Percentiles rank a stretch among this genome's conserved stretches.
Conservation (phyloP, 2,329 filamentous ascomycete species). For the Colletotrichum lini region DNA sequence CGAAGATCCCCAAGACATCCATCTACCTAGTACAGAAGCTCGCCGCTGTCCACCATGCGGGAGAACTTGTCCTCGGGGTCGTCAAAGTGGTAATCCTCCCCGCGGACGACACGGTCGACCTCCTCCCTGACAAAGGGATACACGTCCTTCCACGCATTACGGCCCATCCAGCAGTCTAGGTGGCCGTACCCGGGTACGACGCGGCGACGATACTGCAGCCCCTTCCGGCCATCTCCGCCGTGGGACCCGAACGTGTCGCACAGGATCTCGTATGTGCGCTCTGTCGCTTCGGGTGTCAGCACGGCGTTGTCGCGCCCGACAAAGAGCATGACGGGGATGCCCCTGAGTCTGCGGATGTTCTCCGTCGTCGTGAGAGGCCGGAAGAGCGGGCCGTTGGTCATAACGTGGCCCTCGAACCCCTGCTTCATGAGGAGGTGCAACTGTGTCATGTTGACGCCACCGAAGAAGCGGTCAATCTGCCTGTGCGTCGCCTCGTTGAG, state of each 20-base stretch:
- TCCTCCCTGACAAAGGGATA: conserved; percentile 70
- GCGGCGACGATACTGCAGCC: conserved; percentile 63
- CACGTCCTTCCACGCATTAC: conserved; percentile 71
- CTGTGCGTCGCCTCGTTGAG: conserved; percentile 76
- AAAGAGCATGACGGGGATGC: conserved; percentile 70
- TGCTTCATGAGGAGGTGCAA: conserved; percentile 70
- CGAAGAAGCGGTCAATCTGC: conserved; percentile 73
- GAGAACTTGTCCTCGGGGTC: conserved; percentile 61
- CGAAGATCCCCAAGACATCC: not conserved
- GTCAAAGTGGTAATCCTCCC: conserved; percentile 57
- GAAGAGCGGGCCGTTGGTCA: conserved; percentile 65
- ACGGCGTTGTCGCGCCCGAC: conserved; percentile 71
- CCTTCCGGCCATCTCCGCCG: conserved; percentile 46
- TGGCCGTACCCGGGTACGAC: conserved; percentile 73
- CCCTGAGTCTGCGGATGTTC: conserved; percentile 65
- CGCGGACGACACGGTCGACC: conserved; percentile 66
- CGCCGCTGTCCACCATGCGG: conserved; percentile 57
- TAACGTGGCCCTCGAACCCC: conserved; percentile 66
- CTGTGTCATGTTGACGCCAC: conserved; percentile 73
- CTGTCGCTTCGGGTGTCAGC: conserved; percentile 66
- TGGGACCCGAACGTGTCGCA: conserved; percentile 64
- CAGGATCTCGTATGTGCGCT: conserved; percentile 67
- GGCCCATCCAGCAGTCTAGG: conserved; percentile 74
- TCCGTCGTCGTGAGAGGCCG: conserved; percentile 62
- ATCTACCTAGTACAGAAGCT: conserved; percentile 53